Base-by-base conservation (phyloP, 345 rosid species). In the Barbarea vulgaris region DNA sequence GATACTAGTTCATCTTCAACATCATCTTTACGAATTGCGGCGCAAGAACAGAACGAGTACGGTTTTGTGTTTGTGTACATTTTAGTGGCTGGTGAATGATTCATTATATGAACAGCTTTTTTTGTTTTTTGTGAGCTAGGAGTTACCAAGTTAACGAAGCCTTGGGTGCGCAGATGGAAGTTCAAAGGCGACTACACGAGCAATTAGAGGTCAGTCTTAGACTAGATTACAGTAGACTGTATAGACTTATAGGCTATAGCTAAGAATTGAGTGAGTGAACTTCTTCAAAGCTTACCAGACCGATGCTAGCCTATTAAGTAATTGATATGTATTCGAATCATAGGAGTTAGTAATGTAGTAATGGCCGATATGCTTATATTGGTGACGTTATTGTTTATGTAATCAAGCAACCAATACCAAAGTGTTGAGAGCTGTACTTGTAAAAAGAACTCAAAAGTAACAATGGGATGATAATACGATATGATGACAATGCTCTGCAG, bases 121-220 rank as follows among this genome's bases (percentile, higher is more conserved):
- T 14, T 37, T 15, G 25, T 17, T 73, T 76, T 73, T 72, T 15
- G 66, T 65, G 80, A 69, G 71, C 63, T 85, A 91, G 97, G 63
- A 88, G 95, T 74, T 86, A 73, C 79, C 92, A 87, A 83, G 97
- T 94, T 19, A 91, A 92, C 5, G 98, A 94, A 84, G 98, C 98
- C 70, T 80, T 94, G 76, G 82, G 96, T 67, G 91, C 87, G 6
- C 98, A 94, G 81, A 91, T 94, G 98, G 98, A 94, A 90, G 96
- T 94, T 61, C 98, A 94, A 75, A 76, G 95, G 73, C 86, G 93
- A 83, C 84, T 94, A 54, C 97, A 91, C 50, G 97, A 94, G 78
- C 96, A 94, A 77, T 80, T 94, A 70, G 98, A 94, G 98, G 98
- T 91, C 33, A 66, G 47, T 66, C 31, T 21, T 66, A 50, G 31